Evolutionary conservation across 2,329 filamentous ascomycete genomes (phyloP).

Genomic region (Simplicillium aogashimaense): DNA sequence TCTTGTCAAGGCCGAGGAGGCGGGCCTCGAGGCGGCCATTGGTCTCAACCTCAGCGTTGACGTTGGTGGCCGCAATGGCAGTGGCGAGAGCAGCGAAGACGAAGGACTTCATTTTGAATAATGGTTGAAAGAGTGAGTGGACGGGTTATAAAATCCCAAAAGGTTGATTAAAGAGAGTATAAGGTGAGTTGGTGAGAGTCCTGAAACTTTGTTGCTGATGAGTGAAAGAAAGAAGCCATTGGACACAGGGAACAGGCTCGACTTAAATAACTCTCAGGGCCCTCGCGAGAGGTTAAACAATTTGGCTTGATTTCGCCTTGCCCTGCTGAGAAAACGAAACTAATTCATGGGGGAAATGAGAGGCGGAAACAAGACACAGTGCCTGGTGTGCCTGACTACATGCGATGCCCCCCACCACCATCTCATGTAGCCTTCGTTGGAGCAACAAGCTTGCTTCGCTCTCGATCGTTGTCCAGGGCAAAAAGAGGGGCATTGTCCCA

Average conservation of each 20-base stretch:
- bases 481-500: background rate
- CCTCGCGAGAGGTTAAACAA: background rate
- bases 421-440: constrained; percentile 1
- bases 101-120: constrained; percentile 14
- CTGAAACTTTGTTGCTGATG: background rate
- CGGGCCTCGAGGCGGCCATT: background rate
- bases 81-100: constrained; percentile 10
- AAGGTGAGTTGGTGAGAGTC: background rate
- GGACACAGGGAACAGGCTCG: background rate
- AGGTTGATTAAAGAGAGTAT: constrained; percentile 2
- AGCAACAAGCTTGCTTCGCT: background rate
- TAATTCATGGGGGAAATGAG: constrained; percentile 7
- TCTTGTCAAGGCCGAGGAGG: background rate
- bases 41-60: background rate
- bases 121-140: constrained; percentile 8
- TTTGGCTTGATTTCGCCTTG: background rate
- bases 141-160: constrained; percentile 2
- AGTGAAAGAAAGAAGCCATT: background rate
- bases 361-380: constrained; percentile 6
- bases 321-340: background rate
- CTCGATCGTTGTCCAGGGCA: background rate
- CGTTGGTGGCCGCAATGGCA: constrained; percentile 5
- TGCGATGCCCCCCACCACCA: constrained; percentile 3
- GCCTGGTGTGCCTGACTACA: background rate
- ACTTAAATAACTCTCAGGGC: background rate